Percentiles rank a stretch among this genome's conserved stretches.
Conservation (phyloP, 495 filamentous ascomycete genomes). For the Jackrogersella minutella region DNA sequence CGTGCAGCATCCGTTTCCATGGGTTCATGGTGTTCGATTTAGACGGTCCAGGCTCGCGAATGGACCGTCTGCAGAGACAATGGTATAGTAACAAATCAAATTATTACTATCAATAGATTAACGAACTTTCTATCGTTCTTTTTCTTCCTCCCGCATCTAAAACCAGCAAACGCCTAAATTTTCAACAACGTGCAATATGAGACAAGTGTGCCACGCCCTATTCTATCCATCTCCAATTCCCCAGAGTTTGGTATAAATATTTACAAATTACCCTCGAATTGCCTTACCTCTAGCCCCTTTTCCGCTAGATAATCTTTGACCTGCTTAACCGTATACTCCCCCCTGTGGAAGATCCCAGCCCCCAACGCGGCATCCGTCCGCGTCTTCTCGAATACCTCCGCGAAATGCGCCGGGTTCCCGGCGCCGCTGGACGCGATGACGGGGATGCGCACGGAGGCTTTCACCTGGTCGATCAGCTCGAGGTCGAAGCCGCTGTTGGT, state of each 20-base stretch:
- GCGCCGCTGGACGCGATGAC: conserved; percentile 96
- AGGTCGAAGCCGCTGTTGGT: conserved; percentile 95
- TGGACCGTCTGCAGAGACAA: conserved; percentile 22
- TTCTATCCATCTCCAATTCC: not conserved
- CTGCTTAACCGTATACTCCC: conserved; percentile 91
- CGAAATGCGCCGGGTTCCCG: conserved; percentile 87
- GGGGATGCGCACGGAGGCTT: conserved; percentile 82
- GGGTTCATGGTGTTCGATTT: conserved; percentile 5
- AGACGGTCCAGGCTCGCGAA: conserved; percentile 18
- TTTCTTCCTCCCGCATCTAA: conserved; percentile 20
- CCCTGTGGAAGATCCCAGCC: conserved; percentile 96
- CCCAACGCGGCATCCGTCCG: conserved; percentile 91
- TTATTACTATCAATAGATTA: conserved; percentile 38
- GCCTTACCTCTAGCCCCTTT: conserved; percentile 76
- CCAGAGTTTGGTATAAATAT: no score
- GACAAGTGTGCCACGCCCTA: conserved; percentile 21
- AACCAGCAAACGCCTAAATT: conserved; percentile 31
- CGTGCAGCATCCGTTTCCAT: conserved; percentile 26
- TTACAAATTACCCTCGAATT: conserved; percentile 66
- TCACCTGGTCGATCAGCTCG: conserved; percentile 88
- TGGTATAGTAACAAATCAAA: conserved; percentile 28
- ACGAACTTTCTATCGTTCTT: conserved; percentile 23
- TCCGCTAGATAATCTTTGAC: conserved; percentile 86
- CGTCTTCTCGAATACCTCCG: conserved; percentile 87
- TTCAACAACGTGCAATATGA: conserved; percentile 10